Evolutionary conservation across 192 early-diverging fungal genomes (phyloP).

Genomic region (Backusella liffmaniae): DNA sequence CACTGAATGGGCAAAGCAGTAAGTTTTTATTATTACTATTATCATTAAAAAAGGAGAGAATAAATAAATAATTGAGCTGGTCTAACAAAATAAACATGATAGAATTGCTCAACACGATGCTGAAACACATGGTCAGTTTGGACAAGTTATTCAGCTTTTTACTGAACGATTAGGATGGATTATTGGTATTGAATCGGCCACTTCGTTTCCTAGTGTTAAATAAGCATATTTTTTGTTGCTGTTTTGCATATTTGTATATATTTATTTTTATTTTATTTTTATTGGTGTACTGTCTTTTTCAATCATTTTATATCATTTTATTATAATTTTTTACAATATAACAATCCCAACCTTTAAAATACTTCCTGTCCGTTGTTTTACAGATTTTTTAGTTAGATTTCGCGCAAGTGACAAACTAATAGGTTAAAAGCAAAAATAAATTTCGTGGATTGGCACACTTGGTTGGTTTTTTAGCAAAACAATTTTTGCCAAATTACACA

Average conservation of each 20-base stretch:
- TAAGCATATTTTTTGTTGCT: background rate
- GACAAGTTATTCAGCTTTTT: slow-evolving; percentile 60
- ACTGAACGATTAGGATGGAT: slow-evolving; percentile 67
- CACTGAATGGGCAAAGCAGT: slow-evolving; percentile 82
- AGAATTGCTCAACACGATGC: slow-evolving; percentile 60
- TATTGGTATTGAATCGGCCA: slow-evolving; percentile 50
- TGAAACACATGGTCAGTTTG: slow-evolving; percentile 58
- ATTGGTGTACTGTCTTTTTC: background rate
- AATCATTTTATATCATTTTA: background rate
- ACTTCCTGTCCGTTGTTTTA: no score
- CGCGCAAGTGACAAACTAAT: no score
- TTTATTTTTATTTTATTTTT: background rate
- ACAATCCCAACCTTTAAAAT: no score
- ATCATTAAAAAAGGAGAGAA: background rate
- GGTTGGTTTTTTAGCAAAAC: no score
- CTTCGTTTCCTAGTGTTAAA: background rate
- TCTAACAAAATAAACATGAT: background rate
- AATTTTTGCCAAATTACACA: no score
- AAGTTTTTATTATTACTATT: slow-evolving; percentile 13
- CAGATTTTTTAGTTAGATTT: no score
- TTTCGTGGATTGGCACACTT: no score
- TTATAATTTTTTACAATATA: no score
- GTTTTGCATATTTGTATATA: background rate
- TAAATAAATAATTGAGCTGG: background rate
- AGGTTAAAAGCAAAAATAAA: no score